Conservation (phyloP, 169 alveolate species). For the Pseudocohnilembus persalinus region DNA sequence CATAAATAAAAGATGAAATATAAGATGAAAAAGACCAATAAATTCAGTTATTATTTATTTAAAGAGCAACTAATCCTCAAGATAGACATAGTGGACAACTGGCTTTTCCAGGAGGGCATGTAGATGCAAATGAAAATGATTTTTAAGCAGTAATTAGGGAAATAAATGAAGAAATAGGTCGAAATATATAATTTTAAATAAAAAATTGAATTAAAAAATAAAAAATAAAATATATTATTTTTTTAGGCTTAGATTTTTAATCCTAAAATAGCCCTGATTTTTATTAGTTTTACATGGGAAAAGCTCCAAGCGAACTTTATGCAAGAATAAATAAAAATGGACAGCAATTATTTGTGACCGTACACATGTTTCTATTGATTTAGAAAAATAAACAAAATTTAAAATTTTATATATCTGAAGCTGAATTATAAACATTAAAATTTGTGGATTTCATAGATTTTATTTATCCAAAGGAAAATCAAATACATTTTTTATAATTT, state of each 20-base stretch:
- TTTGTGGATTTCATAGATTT: background rate
- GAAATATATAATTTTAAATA: background rate
- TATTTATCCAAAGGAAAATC: background rate
- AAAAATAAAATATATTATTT: too few species aligned
- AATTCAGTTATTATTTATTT: constrained; percentile 5
- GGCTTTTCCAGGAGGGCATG: constrained; percentile 53
- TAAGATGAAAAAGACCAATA: background rate
- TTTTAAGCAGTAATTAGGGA: constrained; percentile 44
- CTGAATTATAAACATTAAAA: background rate
- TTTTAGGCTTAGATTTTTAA: background rate
- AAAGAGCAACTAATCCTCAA: constrained; percentile 27
- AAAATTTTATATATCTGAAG: background rate
- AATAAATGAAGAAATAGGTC: constrained; percentile 23
- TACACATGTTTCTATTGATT: background rate
- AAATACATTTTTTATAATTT: background rate
- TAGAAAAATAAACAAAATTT: background rate
- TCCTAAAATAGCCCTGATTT: background rate
- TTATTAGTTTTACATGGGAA: constrained; percentile 8
- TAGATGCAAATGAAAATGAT: constrained; percentile 40
- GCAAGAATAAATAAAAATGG: constrained; percentile 13
- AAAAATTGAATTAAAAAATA: too few species aligned
- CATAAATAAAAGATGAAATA: background rate
- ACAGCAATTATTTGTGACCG: constrained; percentile 4
- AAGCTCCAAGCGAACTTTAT: background rate
- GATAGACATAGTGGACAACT: constrained; percentile 44